Percentiles rank a stretch among this genome's conserved stretches.
phyloP scores from a whole-genome alignment of 2,329 filamentous ascomycete species.

The Tolypocladium ophioglossoides region DNA sequence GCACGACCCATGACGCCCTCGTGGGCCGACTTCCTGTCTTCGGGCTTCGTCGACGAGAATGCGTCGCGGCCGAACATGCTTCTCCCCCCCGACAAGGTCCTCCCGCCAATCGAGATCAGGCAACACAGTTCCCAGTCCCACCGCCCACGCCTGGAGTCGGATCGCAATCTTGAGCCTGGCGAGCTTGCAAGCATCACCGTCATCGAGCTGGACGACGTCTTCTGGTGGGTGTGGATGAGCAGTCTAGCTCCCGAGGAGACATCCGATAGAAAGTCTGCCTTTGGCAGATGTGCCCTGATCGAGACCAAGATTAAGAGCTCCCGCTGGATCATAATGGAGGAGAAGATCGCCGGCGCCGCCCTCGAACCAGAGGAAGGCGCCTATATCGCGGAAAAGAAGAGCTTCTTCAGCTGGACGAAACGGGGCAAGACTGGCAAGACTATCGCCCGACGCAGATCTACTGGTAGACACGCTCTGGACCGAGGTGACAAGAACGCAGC shows the following conservation, averaged over 20 bases:
- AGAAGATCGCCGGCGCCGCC: constrained; percentile 88
- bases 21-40: constrained; percentile 95
- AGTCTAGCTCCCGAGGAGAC: constrained; percentile 90
- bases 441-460: constrained; percentile 58
- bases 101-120: constrained; percentile 72
- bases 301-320: constrained; percentile 76
- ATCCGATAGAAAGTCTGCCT: constrained; percentile 74
- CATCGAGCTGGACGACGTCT: constrained; percentile 84
- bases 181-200: constrained; percentile 87
- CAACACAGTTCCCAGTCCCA: constrained; percentile 85
- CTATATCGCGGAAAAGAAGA: constrained; percentile 92
- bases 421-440: constrained; percentile 53
- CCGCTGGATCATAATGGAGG: constrained; percentile 90
- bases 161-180: constrained; percentile 67
- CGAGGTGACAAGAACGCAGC: constrained; percentile 32
- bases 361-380: constrained; percentile 74
- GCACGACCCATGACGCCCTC: constrained; percentile 89
- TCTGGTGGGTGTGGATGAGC: constrained; percentile 99
- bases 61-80: constrained; percentile 57
- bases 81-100: constrained; percentile 81
- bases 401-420: constrained; percentile 79
- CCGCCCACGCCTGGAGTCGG: constrained; percentile 57
- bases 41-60: constrained; percentile 77
- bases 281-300: constrained; percentile 84
- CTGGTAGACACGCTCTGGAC: constrained; percentile 48